Percentiles rank a stretch among this genome's conserved stretches.
Conservation (phyloP, 176 grass and related monocot genomes). For the Coix lacrymajobi region DNA sequence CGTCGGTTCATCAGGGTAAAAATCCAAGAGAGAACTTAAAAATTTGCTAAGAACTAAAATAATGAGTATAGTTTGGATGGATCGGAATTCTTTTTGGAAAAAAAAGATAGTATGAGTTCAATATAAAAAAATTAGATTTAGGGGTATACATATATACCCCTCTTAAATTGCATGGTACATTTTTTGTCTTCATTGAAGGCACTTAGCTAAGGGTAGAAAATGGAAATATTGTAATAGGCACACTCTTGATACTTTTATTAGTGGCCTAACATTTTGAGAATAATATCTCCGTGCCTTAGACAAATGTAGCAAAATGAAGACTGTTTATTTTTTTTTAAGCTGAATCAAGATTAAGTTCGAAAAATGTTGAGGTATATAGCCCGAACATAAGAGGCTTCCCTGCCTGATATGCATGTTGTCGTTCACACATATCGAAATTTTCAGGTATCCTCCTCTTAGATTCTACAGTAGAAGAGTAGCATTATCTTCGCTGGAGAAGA, state of each 20-base stretch:
- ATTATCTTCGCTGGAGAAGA: background rate
- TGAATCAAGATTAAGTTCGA: background rate
- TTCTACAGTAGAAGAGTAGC: background rate
- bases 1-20: background rate
- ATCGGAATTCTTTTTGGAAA: too few species aligned
- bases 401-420: too few species aligned
- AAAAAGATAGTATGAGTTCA: too few species aligned
- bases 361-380: background rate
- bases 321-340: background rate
- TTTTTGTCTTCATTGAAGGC: too few species aligned
- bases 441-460: background rate
- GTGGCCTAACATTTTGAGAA: background rate
- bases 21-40: background rate
- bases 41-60: background rate
- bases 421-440: background rate
- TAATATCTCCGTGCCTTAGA: background rate
- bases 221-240: too few species aligned
- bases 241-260: too few species aligned
- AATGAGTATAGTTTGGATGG: background rate
- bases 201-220: too few species aligned
- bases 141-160: too few species aligned
- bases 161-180: too few species aligned
- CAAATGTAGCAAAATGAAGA: too few species aligned
- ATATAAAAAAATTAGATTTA: too few species aligned
- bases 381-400: background rate